phyloP scores from a whole-genome alignment of 1,284 basidiomycete species.

The Hymenochaete sp. region DNA sequence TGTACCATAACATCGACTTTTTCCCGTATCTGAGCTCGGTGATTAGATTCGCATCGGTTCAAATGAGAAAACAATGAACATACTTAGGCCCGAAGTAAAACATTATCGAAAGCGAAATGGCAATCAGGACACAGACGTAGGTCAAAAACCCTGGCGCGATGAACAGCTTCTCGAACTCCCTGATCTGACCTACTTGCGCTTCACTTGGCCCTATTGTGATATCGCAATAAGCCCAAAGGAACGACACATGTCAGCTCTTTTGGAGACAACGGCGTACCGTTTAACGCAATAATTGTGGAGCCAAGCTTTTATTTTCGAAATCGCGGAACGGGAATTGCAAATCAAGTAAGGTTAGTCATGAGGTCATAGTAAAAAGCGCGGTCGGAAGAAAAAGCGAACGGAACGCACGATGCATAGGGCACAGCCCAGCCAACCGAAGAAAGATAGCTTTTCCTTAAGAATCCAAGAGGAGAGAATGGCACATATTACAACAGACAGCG shows the following conservation, averaged over 20 bases:
- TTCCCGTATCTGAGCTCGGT: conserved; percentile 40
- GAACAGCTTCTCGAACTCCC: conserved; percentile 51
- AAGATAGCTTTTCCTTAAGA: conserved; percentile 52
- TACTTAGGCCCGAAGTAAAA: conserved; percentile 38
- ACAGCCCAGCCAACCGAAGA: conserved; percentile 55
- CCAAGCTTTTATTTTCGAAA: conserved; percentile 15
- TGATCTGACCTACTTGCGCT: conserved; percentile 49
- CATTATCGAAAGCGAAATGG: conserved; percentile 29
- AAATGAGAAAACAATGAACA: not conserved
- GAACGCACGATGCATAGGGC: conserved; percentile 41
- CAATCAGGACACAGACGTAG: conserved; percentile 39
- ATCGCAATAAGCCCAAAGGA: not conserved
- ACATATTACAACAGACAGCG: conserved; percentile 60
- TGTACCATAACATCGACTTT: conserved; percentile 58
- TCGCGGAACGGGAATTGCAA: not conserved
- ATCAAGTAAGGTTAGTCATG: not conserved
- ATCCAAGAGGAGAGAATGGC: conserved; percentile 67
- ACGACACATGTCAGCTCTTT: not conserved
- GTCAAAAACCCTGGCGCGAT: conserved; percentile 54
- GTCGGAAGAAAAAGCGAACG: not conserved
- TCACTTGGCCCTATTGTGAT: conserved; percentile 36
- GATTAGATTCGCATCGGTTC: not conserved
- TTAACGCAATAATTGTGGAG: conserved; percentile 41
- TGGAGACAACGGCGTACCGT: conserved; percentile 30
- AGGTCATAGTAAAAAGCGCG: conserved; percentile 9